Evolutionary conservation across 495 filamentous ascomycete genomes (phyloP), one percentile per base, ranked within the genome.

Genomic region (Xanthoparmelia taractica): DNA sequence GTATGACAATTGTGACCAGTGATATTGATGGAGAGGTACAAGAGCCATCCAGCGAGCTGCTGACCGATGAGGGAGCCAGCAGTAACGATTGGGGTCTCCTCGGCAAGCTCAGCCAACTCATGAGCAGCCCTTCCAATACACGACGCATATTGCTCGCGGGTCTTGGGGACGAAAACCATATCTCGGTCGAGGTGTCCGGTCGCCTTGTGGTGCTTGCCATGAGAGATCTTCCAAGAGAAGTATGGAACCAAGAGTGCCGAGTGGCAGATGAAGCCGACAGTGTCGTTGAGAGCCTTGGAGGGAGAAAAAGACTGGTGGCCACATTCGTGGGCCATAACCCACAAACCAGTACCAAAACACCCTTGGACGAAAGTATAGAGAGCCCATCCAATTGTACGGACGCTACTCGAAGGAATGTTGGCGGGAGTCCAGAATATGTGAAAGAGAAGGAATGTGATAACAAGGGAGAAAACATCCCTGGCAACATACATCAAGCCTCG

Each of bases 131-230:
- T 80, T 68, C 90, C 90, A 63, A 90, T 66, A 52, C 85, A 84
- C 57, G 79, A 82, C 38, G 89, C 89, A 68, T 87, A 89, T 72
- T 86, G 73, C 57, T 90, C 82, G 41, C 91, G 84, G 63, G 89
- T 91, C 79, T 88, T 90, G 41, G 94, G 94, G 4, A 96, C 80
- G 77, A 96, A 96, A 63, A 97, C 94, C 91, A 97, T 97, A 76
- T 98, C 94, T 68, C 92, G 89, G 73, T 93, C 90, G 69, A 98
- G 80, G 82, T 98, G 83, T 65, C 92, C 94, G 47, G 94, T 98
- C 57, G 91, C 91, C 81, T 97, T 92, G 83, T 96, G 91, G 79
- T 96, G 91, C 83, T 92, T 91, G 74, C 88, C 85, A 78, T 96
- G 91, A 65, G 88, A 91, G 75, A 94, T 88, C 79, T 93, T 91